Percentiles rank a stretch among this genome's conserved stretches.
Evolutionary conservation across 202 grass and related monocot species (phyloP).

Genomic region (Schoenoplectus tabernaemontani): DNA sequence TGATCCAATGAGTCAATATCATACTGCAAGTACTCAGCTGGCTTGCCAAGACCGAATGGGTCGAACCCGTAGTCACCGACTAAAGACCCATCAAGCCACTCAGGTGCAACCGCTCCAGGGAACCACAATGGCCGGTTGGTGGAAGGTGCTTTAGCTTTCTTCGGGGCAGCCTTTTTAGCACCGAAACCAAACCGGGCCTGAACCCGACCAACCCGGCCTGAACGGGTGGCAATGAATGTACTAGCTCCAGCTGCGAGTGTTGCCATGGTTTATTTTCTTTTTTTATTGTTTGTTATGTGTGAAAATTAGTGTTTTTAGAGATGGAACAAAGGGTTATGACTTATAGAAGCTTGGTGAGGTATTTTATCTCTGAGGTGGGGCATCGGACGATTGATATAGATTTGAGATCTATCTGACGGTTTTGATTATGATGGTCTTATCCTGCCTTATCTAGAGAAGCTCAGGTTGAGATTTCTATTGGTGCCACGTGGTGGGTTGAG

Average conservation of each 20-base stretch:
- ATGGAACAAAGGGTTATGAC: conserved; percentile 18
- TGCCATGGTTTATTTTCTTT: conserved; percentile 37
- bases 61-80: conserved; percentile 95
- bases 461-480: conserved; percentile 15
- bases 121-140: conserved; percentile 82
- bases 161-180: conserved; percentile 27
- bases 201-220: conserved; percentile 48
- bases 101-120: conserved; percentile 63
- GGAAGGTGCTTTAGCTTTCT: conserved; percentile 32
- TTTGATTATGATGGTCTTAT: conserved; percentile 48
- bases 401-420: conserved; percentile 78
- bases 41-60: conserved; percentile 82
- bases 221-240: conserved; percentile 74
- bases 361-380: conserved; percentile 38
- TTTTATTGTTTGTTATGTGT: background rate
- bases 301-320: conserved; percentile 19
- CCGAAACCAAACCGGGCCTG: conserved; percentile 54
- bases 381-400: conserved; percentile 24
- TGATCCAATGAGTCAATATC: conserved; percentile 91
- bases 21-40: conserved; percentile 93
- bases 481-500: conserved; percentile 36
- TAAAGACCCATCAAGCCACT: conserved; percentile 74
- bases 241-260: conserved; percentile 68
- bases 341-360: conserved; percentile 26
- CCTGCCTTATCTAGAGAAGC: conserved; percentile 51